Base-by-base conservation (phyloP, 2,329 filamentous ascomycete species). In the Aspergillus fructus region DNA sequence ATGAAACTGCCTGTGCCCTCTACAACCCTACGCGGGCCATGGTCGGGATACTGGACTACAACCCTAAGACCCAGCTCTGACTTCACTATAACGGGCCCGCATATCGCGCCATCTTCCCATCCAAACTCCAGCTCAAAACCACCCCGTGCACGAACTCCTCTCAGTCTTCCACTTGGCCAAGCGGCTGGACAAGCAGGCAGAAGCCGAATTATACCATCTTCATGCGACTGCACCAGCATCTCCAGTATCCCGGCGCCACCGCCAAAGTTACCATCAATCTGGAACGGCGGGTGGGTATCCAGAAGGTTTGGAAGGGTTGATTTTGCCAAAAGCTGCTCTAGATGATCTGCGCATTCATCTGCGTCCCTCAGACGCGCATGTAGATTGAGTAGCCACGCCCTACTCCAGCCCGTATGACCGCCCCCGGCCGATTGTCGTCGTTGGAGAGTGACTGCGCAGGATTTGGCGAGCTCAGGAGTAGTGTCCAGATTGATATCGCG, bases 241-340 rank as follows among this genome's bases (percentile, higher is more conserved):
- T 81, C 79, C 1, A 77, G 60, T 13, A 82, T 76, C 2, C 77
- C 80, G 3, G 77, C 76, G n/a, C 74, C 74, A 1, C 75, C 76
- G 1, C 80, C 80, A 59, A 81, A 79, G 53, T 82, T 82, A 1
- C 79, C 79, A 61, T 82, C 79, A 21, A 81, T 80, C 59, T 82
- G 79, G 59, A 81, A 81, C 12, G 76, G 76, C 1, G 77, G 78
- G 45, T 79, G 77, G 7, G 71, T 73, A 50, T 81, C 78, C 2
- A 81, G 61, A 55, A 81, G 62, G 61, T 80, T 81, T 1, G 74
- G 71, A 17, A 79, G 62, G 0, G 78, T 80, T 3, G 77, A 78
- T 3, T 74, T 66, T 12, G 65, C 66, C 33, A 81, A 60, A 6
- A 80, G 64, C n/a, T 68, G 65, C 17, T 75, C 65, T 23, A 79